A percentile compares a stretch with the other conserved stretches of the same genome.
Conservation (phyloP, 441 rosid species). For the Gossypium schwendimanii region DNA sequence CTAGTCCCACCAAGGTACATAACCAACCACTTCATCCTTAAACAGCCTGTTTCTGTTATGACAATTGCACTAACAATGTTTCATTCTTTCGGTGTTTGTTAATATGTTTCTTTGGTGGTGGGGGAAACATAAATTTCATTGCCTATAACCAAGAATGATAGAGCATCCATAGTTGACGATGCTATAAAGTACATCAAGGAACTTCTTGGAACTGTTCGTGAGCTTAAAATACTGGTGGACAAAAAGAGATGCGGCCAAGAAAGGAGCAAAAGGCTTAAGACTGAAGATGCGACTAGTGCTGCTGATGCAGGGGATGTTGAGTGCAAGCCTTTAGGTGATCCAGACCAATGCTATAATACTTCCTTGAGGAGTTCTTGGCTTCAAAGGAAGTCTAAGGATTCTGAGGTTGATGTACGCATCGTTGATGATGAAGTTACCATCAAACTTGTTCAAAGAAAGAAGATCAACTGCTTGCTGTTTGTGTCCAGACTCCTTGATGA, state of each 20-base stretch:
- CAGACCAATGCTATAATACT: slow-evolving; percentile 44
- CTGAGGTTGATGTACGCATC: slow-evolving; percentile 80
- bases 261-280: slow-evolving; percentile 49
- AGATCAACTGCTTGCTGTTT: slow-evolving; percentile 65
- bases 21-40: not conserved
- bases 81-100: not conserved
- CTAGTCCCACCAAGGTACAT: slow-evolving; percentile 69
- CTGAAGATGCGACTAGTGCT: slow-evolving; percentile 30
- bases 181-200: slow-evolving; percentile 82
- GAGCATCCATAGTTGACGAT: slow-evolving; percentile 76
- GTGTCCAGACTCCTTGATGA: slow-evolving; percentile 74
- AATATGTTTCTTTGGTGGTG: not conserved
- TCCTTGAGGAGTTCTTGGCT: slow-evolving; percentile 77
- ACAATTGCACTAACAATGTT: not conserved
- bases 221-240: slow-evolving; percentile 66
- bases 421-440: slow-evolving; percentile 85
- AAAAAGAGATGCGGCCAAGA: slow-evolving; percentile 57
- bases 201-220: slow-evolving; percentile 55
- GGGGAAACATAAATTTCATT: not conserved
- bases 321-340: slow-evolving; percentile 29
- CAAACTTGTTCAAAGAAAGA: slow-evolving; percentile 75
- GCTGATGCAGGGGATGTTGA: slow-evolving; percentile 33
- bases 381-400: slow-evolving; percentile 68
- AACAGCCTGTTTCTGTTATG: not conserved
- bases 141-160: slow-evolving; percentile 40